Conservation (phyloP, 2,329 filamentous ascomycete species). For the Penicillium sp. region DNA sequence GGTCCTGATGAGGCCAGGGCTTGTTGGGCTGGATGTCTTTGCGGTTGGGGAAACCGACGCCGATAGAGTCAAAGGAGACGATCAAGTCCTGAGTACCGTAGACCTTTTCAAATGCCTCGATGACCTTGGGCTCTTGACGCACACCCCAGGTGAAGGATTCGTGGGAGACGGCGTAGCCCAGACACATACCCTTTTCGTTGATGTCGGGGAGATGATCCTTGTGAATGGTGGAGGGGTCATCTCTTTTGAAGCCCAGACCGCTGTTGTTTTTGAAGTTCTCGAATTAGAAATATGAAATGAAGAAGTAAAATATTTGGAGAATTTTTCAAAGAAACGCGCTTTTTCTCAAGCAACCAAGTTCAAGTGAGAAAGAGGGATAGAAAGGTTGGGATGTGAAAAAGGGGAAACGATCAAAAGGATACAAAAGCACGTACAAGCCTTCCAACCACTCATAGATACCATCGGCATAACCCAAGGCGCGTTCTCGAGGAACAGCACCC, state of each 20-base stretch:
- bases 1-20: constrained; percentile 45
- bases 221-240: constrained; percentile 30
- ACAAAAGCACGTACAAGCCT: constrained; percentile 15
- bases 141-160: constrained; percentile 47
- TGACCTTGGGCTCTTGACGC: constrained; percentile 42
- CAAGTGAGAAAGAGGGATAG: too few relatives aligned
- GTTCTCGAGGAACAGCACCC: constrained; percentile 39
- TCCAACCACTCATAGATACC: constrained; percentile 18
- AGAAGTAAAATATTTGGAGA: too few relatives aligned
- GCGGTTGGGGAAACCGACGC: constrained; percentile 40
- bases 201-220: constrained; percentile 33
- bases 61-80: constrained; percentile 47
- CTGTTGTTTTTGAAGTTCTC: background rate
- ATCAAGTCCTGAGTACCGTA: constrained; percentile 44
- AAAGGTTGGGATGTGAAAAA: background rate
- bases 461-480: constrained; percentile 26
- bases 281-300: too few relatives aligned
- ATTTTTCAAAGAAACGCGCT: too few relatives aligned
- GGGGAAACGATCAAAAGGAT: background rate
- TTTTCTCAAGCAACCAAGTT: too few relatives aligned
- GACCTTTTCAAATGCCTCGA: constrained; percentile 43
- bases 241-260: constrained; percentile 33
- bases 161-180: constrained; percentile 43
- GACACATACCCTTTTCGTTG: constrained; percentile 47
- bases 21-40: constrained; percentile 26